A percentile compares a stretch with the other conserved stretches of the same genome.
Evolutionary conservation across 495 filamentous ascomycete species (phyloP).

Genomic region (Penicillium macrosclerotiorum): DNA sequence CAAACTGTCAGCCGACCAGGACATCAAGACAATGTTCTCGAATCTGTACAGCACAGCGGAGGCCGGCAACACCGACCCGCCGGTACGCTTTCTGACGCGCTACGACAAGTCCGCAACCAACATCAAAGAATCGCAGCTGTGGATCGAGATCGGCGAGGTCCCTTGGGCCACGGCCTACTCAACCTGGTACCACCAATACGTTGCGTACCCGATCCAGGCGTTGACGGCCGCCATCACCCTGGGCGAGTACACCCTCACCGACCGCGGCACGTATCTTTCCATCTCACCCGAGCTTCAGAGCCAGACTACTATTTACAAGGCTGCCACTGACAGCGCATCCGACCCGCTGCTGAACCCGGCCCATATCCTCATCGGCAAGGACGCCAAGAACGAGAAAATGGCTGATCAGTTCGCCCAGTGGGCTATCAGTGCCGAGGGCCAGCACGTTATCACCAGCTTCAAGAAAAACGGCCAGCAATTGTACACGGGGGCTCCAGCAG

Average conservation of each 20-base stretch:
- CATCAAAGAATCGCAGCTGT: conserved; percentile 46
- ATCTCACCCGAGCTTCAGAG: conserved; percentile 22
- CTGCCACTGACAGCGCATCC: conserved; percentile 23
- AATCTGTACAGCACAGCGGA: conserved; percentile 27
- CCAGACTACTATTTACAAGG: conserved; percentile 34
- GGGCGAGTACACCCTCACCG: conserved; percentile 43
- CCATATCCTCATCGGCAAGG: conserved; percentile 32
- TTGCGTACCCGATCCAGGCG: conserved; percentile 42
- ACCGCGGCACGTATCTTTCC: conserved; percentile 39
- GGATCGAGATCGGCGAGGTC: conserved; percentile 43
- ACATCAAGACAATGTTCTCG: conserved; percentile 31
- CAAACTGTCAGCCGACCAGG: conserved; percentile 11
- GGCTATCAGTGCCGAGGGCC: conserved; percentile 32
- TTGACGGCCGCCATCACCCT: conserved; percentile 33
- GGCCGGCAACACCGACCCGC: conserved; percentile 11
- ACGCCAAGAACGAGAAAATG: conserved; percentile 25
- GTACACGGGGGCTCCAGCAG: conserved; percentile 25
- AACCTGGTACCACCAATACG: conserved; percentile 47
- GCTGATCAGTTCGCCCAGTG: conserved; percentile 35
- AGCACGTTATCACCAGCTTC: conserved; percentile 29
- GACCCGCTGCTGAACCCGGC: conserved; percentile 39
- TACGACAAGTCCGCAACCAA: conserved; percentile 49
- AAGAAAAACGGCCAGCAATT: conserved; percentile 32
- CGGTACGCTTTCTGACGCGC: conserved; percentile 37
- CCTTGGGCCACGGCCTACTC: conserved; percentile 42